These are phyloP conservation scores for Friedmanniomyces endolithicus DNA, from an alignment of 495 filamentous ascomycete species.

Conservation along the genomic window DNA sequence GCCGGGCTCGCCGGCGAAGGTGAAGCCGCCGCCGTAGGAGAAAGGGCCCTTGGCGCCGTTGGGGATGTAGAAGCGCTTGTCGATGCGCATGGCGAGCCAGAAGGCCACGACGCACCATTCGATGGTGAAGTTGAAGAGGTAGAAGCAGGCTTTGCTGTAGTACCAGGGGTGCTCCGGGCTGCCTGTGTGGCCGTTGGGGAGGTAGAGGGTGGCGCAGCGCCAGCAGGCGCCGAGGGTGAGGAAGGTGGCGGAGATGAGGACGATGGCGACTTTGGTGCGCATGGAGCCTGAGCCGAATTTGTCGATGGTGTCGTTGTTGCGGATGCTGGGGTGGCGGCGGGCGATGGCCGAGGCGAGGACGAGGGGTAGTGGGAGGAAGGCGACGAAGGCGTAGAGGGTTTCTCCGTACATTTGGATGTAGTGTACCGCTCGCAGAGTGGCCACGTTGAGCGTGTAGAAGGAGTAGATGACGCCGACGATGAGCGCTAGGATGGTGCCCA, in stretches of 20 bases:
- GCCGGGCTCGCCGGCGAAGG: constrained; percentile 19
- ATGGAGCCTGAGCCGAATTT: constrained; percentile 61
- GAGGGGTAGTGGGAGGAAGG: constrained; percentile 63
- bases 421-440: constrained; percentile 41
- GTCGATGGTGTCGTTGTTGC: constrained; percentile 34
- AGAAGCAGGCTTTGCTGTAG: constrained; percentile 50
- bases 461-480: constrained; percentile 53
- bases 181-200: constrained; percentile 36
- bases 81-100: constrained; percentile 27
- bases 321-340: constrained; percentile 28
- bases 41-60: constrained; percentile 29
- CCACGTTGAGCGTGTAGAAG: constrained; percentile 49
- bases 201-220: constrained; percentile 44
- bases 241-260: constrained; percentile 42
- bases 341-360: constrained; percentile 42
- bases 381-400: constrained; percentile 56
- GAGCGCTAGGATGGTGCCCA: constrained; percentile 51
- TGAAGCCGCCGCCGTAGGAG: constrained; percentile 18
- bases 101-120: constrained; percentile 27
- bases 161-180: constrained; percentile 40
- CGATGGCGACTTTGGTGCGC: constrained; percentile 49
- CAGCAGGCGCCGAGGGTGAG: constrained; percentile 61
- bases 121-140: constrained; percentile 30
- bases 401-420: constrained; percentile 53
- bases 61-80: constrained; percentile 28